These are phyloP conservation scores for Cyathus striatus DNA, from an alignment of 768 basidiomycete species.

Conservation along the genomic window DNA sequence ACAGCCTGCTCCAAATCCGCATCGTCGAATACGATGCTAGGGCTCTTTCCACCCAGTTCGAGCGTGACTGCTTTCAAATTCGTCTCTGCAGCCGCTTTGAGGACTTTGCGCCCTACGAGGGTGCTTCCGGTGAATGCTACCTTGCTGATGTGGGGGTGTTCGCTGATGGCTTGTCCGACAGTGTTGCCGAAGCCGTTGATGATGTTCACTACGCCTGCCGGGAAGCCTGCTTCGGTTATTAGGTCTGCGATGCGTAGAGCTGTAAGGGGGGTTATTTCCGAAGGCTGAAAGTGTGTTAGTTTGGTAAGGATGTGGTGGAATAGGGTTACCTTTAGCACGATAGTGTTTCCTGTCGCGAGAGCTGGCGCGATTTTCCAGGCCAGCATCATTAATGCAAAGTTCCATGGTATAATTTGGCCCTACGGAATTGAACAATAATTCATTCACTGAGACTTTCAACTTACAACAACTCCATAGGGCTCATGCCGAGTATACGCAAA, in stretches of 20 bases:
- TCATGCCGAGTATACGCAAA: slow-evolving; percentile 1
- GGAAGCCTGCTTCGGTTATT: slow-evolving; percentile 67
- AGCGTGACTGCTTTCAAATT: slow-evolving; percentile 76
- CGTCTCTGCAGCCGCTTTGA: slow-evolving; percentile 64
- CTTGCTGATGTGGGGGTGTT: slow-evolving; percentile 63
- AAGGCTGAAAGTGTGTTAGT: slow-evolving; percentile 36
- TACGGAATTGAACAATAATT: slow-evolving; percentile 5
- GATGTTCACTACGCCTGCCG: slow-evolving; percentile 70
- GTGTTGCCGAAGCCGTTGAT: slow-evolving; percentile 61
- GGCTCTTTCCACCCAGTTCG: slow-evolving; percentile 68
- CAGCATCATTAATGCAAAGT: slow-evolving; percentile 48
- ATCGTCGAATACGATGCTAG: slow-evolving; percentile 60
- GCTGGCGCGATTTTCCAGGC: slow-evolving; percentile 73
- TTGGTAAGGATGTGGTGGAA: not conserved
- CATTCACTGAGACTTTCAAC: not conserved
- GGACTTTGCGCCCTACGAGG: slow-evolving; percentile 61
- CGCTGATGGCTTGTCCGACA: slow-evolving; percentile 62
- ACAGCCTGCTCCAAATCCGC: slow-evolving; percentile 61
- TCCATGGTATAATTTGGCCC: slow-evolving; percentile 62
- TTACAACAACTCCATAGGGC: not conserved
- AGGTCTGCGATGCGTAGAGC: slow-evolving; percentile 49
- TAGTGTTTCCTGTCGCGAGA: slow-evolving; percentile 68
- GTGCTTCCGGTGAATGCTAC: slow-evolving; percentile 80
- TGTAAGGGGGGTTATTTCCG: slow-evolving; percentile 69
- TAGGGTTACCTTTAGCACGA: slow-evolving; percentile 52